phyloP scores from a whole-genome alignment of 805 yeast species.

The Suhomyces tanzawaensis region DNA sequence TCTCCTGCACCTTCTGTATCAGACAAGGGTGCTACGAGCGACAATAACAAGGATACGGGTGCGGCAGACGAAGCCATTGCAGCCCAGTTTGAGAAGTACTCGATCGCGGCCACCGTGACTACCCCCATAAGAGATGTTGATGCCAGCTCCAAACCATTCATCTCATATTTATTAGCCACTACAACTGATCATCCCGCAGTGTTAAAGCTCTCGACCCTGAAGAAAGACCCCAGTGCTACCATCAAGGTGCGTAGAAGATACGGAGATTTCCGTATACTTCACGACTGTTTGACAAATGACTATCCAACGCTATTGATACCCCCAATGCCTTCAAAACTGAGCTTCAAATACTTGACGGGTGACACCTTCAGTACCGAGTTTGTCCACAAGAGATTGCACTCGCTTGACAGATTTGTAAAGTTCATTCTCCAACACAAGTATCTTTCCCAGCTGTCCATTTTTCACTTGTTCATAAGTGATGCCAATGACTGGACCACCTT shows the following conservation, averaged over 20 bases:
- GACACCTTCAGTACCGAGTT: constrained; percentile 86
- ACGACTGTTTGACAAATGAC: constrained; percentile 71
- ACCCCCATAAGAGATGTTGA: constrained; percentile 71
- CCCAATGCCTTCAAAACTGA: constrained; percentile 89
- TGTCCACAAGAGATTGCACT: constrained; percentile 76
- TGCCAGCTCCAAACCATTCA: constrained; percentile 66
- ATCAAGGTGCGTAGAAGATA: constrained; percentile 72
- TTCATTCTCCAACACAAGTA: constrained; percentile 74
- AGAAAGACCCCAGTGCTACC: constrained; percentile 15
- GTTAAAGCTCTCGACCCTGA: constrained; percentile 23
- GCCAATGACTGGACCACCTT: constrained; percentile 73
- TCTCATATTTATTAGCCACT: constrained; percentile 68
- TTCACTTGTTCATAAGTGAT: constrained; percentile 66
- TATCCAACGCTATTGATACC: constrained; percentile 86
- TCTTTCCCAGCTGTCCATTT: constrained; percentile 65
- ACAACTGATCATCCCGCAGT: constrained; percentile 62
- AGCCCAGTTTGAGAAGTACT: constrained; percentile 8
- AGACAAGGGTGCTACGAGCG: background rate
- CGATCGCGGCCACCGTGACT: constrained; percentile 37
- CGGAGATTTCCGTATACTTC: constrained; percentile 80
- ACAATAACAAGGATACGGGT: background rate
- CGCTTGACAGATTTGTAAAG: constrained; percentile 71
- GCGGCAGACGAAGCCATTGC: background rate
- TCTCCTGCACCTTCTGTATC: background rate
- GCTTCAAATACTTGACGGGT: constrained; percentile 89